Base-by-base conservation (phyloP, 495 filamentous ascomycete species). In the Neurospora sp. region DNA sequence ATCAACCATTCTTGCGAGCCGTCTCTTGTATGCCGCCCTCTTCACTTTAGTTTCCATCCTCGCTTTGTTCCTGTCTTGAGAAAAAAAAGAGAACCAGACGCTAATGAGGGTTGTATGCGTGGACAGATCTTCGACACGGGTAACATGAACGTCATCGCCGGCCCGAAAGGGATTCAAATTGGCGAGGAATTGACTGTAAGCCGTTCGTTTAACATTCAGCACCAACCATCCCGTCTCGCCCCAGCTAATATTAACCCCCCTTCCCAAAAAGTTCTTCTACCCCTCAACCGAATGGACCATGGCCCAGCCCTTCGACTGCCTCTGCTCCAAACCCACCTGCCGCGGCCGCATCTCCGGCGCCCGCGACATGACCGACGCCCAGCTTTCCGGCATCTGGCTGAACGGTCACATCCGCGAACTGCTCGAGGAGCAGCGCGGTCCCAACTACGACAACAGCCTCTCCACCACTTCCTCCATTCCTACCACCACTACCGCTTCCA, bases 1-100 rank as follows among this genome's bases (percentile, higher is more conserved):
- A 90, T 89, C 83, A 93, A 94, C 80, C 92, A 94, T 83, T 89
- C 86, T 0, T 94, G 92, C 83, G 85, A 84, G 38, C 92, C 91
- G 4, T 87, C 87, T 59, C 83, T 94, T 38, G 85, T 90, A 72
- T 77, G 27, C 27, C 27, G 27, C 27, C 27, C 27, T 27, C 27
- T 27, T 27, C 27, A 27, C 27, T 27, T 27, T 2, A 27, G 27
- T 27, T 27, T 27, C 27, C 27, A 27, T 27, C 27, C 27, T 27
- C 27, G 27, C 27, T 27, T 27, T 27, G 27, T 27, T n/a, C n/a
- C n/a, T 27, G 27, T 27, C 27, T 27, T 27, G 27, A 27, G 27
- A 27, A 27, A 27, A 27, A 27, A 27, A 27, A 27, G 27, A 27
- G 27, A 27, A 27, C 27, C 27, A 27, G 27, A 27, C 27, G 27